Conservation (phyloP, 345 rosid genomes). For the Jatropha curcas region DNA sequence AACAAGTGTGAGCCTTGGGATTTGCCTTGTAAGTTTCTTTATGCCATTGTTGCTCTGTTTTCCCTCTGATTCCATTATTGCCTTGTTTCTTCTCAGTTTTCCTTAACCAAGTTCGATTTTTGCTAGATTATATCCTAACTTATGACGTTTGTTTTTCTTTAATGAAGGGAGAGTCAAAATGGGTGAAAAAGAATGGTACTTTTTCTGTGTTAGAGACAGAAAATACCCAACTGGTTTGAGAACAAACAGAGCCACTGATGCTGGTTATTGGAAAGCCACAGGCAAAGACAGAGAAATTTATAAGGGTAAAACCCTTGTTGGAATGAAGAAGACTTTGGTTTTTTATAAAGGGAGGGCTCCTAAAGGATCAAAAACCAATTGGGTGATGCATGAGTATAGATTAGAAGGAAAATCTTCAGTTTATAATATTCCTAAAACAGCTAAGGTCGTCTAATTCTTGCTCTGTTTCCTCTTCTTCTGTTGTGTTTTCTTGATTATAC, state of each 20-base stretch:
- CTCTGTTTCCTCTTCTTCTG: conserved; percentile 8
- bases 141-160: not conserved
- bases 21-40: conserved; percentile 49
- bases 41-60: no score
- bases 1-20: conserved; percentile 76
- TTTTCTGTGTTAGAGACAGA: conserved; percentile 72
- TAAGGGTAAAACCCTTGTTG: conserved; percentile 21
- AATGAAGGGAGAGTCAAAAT: conserved; percentile 28
- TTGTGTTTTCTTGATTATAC: not conserved
- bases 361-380: conserved; percentile 21
- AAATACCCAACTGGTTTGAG: conserved; percentile 70
- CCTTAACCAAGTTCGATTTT: not conserved
- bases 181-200: conserved; percentile 66
- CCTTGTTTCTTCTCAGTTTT: conserved; percentile 10
- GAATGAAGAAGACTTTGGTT: conserved; percentile 30
- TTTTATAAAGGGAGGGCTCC: conserved; percentile 29
- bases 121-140: not conserved
- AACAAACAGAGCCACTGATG: conserved; percentile 29
- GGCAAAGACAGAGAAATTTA: conserved; percentile 30
- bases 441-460: conserved; percentile 12
- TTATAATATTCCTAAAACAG: conserved; percentile 18
- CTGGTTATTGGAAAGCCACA: conserved; percentile 27
- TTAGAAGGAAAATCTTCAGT: conserved; percentile 17
- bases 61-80: not conserved
- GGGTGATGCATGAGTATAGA: conserved; percentile 34